Percentiles rank a stretch among this genome's conserved stretches.
These are phyloP conservation scores for Dimargaris cristalligena DNA, from an alignment of 192 early-diverging fungal genomes.

Conservation along the genomic window DNA sequence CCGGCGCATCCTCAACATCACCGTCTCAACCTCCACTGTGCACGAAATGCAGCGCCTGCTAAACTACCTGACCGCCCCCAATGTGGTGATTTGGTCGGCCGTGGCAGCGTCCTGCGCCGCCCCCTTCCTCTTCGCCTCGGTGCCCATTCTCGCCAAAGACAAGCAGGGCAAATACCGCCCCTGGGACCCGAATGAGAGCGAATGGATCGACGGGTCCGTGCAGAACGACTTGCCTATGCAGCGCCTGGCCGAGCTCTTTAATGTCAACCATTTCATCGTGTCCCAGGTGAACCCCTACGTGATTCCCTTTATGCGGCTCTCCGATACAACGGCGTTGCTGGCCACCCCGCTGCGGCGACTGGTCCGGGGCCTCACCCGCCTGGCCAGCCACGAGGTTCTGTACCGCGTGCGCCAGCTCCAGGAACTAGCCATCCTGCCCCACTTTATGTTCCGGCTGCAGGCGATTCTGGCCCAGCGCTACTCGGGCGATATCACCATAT, in stretches of 20 bases:
- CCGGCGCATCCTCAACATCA: constrained; percentile 75
- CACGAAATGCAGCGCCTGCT: constrained; percentile 41
- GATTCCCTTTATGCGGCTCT: constrained; percentile 70
- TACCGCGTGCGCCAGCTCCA: constrained; percentile 71
- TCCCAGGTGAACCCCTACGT: constrained; percentile 84
- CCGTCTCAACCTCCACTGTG: constrained; percentile 38
- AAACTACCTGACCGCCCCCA: constrained; percentile 77
- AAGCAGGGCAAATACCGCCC: constrained; percentile 44
- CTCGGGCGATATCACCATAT: constrained; percentile 75
- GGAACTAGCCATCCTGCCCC: constrained; percentile 65
- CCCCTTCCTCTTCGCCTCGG: constrained; percentile 68
- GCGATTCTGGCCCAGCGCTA: constrained; percentile 78
- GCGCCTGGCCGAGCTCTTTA: constrained; percentile 55
- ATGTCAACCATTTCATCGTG: constrained; percentile 76
- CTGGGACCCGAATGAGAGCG: constrained; percentile 36
- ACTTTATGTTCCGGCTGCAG: constrained; percentile 53
- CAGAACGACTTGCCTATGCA: constrained; percentile 63
- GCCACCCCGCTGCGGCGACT: constrained; percentile 15
- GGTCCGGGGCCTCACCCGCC: constrained; percentile 55
- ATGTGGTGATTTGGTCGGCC: constrained; percentile 79
- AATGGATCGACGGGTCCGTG: constrained; percentile 81
- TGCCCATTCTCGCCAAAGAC: constrained; percentile 65
- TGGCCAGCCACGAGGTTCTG: constrained; percentile 65
- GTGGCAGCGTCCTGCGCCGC: constrained; percentile 72
- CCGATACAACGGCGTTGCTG: constrained; percentile 46